phyloP scores from a whole-genome alignment of 192 early-diverging fungal species.

The Spizellomyces punctatus region DNA sequence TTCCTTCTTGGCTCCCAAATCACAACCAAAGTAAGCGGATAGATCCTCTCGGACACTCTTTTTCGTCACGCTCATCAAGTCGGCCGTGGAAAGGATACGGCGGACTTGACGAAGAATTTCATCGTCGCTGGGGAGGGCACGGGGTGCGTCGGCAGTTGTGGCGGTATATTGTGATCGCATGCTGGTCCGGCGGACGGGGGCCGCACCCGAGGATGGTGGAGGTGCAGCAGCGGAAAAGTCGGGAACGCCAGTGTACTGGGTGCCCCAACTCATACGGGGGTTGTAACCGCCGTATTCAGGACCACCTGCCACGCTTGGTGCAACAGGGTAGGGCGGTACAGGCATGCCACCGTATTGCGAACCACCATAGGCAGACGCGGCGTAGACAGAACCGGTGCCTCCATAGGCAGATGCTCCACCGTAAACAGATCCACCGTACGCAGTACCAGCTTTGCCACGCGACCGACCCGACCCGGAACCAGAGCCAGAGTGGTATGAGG shows the following conservation, averaged over 20 bases:
- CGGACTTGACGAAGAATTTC: constrained; percentile 51
- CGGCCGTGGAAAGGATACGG: constrained; percentile 84
- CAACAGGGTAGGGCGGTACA: neutral
- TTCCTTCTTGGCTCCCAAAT: constrained; percentile 80
- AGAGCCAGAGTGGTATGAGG: constrained; percentile 26
- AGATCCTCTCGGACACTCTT: constrained; percentile 92
- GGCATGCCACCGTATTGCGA: constrained; percentile 38
- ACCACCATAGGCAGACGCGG: constrained; percentile 23
- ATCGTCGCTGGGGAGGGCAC: constrained; percentile 49
- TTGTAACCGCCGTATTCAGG: constrained; percentile 30
- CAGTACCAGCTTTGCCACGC: constrained; percentile 14
- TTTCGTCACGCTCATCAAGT: constrained; percentile 97
- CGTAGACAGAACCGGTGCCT: constrained; percentile 9
- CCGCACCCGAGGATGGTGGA: neutral
- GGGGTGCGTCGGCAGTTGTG: constrained; percentile 19
- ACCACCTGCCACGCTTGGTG: constrained; percentile 3
- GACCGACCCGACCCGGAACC: constrained; percentile 5
- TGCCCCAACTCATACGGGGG: constrained; percentile 29
- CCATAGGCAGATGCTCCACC: constrained; percentile 21
- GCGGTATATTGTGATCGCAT: constrained; percentile 27
- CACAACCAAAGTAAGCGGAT: constrained; percentile 74
- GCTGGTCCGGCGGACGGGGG: constrained; percentile 7
- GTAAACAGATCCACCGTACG: constrained; percentile 38
- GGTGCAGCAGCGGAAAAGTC: constrained; percentile 7
- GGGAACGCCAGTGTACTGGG: constrained; percentile 16